phyloP scores from a whole-genome alignment of 352 stramenopile genomes.

The Globisporangium echinulatum region DNA sequence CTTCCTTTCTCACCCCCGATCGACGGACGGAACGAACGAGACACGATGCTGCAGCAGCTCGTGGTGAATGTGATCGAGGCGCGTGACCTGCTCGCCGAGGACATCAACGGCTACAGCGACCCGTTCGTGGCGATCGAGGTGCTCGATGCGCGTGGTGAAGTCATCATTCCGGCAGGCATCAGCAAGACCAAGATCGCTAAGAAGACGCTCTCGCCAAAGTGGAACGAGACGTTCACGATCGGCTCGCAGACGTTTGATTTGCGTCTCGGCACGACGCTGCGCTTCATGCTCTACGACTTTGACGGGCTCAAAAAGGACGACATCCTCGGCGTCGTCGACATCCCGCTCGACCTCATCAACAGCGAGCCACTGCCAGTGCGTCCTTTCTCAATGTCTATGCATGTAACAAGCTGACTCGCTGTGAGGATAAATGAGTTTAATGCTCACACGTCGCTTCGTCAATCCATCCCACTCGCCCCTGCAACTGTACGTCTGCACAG shows the following conservation, averaged over 20 bases:
- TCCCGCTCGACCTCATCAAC: slow-evolving; percentile 49
- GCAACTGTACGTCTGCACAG: no score
- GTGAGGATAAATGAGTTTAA: no score
- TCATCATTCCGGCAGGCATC: slow-evolving; percentile 25
- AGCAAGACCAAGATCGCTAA: slow-evolving; percentile 45
- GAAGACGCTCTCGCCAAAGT: slow-evolving; percentile 44
- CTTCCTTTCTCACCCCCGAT: no score
- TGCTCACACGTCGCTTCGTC: no score
- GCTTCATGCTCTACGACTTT: slow-evolving; percentile 51
- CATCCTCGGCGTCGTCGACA: slow-evolving; percentile 56
- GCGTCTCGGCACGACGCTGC: slow-evolving; percentile 51
- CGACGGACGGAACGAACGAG: no score
- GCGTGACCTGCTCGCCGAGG: slow-evolving; percentile 48
- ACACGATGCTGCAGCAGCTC: slow-evolving; percentile 23
- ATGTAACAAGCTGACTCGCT: no score
- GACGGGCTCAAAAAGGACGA: slow-evolving; percentile 56
- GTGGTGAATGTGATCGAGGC: slow-evolving; percentile 47
- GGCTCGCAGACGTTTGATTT: slow-evolving; percentile 45
- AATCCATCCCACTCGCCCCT: no score
- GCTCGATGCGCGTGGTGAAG: slow-evolving; percentile 39
- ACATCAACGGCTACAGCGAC: slow-evolving; percentile 69
- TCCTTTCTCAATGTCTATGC: neutral
- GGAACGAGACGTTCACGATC: slow-evolving; percentile 41
- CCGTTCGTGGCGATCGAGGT: slow-evolving; percentile 56
- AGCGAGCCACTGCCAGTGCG: slow-evolving; percentile 15